Evolutionary conservation across 192 early-diverging fungal species (phyloP).

Genomic region (Backusella sp.): DNA sequence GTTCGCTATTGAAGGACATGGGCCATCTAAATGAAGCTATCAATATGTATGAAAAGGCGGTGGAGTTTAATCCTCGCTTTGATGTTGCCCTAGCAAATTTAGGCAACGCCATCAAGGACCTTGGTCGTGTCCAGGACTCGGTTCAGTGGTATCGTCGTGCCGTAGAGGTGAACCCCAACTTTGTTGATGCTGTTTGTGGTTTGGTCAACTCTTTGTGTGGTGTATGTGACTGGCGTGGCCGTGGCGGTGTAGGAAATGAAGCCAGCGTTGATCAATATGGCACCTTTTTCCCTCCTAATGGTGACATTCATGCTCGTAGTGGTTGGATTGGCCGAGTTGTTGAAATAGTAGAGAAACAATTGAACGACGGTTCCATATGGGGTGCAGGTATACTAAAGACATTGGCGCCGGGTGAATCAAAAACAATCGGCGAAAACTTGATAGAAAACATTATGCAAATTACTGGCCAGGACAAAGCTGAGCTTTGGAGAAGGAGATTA

Average conservation of each 20-base stretch:
- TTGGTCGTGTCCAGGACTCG: conserved; percentile 86
- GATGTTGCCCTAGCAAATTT: conserved; percentile 92
- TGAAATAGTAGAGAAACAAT: conserved; percentile 77
- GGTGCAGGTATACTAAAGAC: conserved; percentile 53
- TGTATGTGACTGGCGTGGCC: conserved; percentile 88
- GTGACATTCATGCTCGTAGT: conserved; percentile 20
- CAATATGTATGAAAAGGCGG: conserved; percentile 86
- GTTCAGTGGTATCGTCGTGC: conserved; percentile 84
- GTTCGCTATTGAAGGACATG: conserved; percentile 87
- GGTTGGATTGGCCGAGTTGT: conserved; percentile 78
- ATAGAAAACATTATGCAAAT: background rate
- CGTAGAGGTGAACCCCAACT: conserved; percentile 81
- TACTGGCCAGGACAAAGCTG: background rate
- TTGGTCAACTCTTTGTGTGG: conserved; percentile 85
- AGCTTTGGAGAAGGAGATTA: conserved; percentile 7
- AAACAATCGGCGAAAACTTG: conserved; percentile 12
- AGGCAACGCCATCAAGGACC: conserved; percentile 91
- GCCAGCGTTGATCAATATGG: conserved; percentile 38
- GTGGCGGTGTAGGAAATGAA: conserved; percentile 59
- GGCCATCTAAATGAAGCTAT: conserved; percentile 84
- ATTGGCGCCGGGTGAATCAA: background rate
- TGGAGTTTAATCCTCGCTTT: conserved; percentile 81
- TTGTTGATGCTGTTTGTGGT: conserved; percentile 91
- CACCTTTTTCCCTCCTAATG: conserved; percentile 22
- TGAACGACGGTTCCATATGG: conserved; percentile 62